A percentile compares a stretch with the other conserved stretches of the same genome.
Conservation (phyloP, 495 filamentous ascomycete species). For the Staphylotrichum longicolle region DNA sequence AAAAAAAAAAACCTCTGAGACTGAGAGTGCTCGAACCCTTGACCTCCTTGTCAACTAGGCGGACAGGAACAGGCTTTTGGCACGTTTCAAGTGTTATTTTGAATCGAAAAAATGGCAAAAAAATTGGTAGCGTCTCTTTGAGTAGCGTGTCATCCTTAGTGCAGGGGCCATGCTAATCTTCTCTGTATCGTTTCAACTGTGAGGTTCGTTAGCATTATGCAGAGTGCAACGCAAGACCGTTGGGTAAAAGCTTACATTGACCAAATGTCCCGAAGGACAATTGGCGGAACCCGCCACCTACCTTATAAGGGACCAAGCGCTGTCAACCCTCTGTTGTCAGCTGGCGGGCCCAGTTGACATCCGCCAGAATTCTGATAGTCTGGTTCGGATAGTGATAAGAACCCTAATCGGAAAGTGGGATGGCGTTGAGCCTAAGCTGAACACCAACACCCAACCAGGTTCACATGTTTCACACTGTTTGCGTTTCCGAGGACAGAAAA, state of each 20-base stretch:
- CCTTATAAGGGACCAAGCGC: conserved; percentile 14
- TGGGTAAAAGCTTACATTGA: conserved; percentile 29
- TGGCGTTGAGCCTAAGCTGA: too few species aligned
- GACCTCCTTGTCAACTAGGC: neutral
- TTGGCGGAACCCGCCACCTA: too few species aligned
- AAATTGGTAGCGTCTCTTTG: conserved; percentile 93
- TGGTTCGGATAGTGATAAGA: conserved; percentile 1
- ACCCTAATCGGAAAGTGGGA: neutral
- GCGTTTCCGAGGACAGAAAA: neutral
- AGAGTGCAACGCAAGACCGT: conserved; percentile 21
- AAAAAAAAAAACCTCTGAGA: conserved; percentile 1
- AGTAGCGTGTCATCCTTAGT: conserved; percentile 99
- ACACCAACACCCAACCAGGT: too few species aligned
- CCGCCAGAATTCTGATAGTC: too few species aligned
- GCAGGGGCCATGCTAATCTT: conserved; percentile 99
- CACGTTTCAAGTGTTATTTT: conserved; percentile 43
- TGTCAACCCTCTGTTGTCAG: conserved; percentile 3
- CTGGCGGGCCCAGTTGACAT: neutral
- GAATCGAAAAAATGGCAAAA: conserved; percentile 39
- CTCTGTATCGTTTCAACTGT: conserved; percentile 56
- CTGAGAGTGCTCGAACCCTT: conserved; percentile 19
- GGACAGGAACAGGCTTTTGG: neutral
- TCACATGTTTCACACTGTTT: too few species aligned
- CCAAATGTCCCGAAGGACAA: conserved; percentile 38
- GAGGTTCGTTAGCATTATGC: conserved; percentile 24